Evolutionary conservation across 169 alveolate genomes (phyloP), one percentile per base, ranked within the genome.

Genomic region (Babesia bigemina): DNA sequence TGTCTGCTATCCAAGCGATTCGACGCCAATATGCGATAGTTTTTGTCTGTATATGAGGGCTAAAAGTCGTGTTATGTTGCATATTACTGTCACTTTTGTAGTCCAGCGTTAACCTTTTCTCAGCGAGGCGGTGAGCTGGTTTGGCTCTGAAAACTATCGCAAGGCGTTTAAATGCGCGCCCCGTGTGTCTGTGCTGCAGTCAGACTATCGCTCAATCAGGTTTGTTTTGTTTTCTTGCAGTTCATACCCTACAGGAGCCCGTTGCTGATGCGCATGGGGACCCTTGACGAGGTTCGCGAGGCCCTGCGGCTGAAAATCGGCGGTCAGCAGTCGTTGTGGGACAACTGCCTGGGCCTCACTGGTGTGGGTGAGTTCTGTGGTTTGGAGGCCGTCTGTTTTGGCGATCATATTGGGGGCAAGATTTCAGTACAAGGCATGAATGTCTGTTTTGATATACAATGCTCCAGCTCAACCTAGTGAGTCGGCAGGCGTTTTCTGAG

Each of bases 81-180:
- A 33, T 33, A 33, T 33, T 33, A 2, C 10, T 33, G 39, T 33
- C n/a, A 33, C 6, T 2, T 4, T 33, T 33, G 10, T 2, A 33
- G 17, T 45, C 17, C 4, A 45, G 14, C n/a, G n/a, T 45, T 45
- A 10, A 45, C 14, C 50, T 16, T 45, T 67, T 24, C 39, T 50
- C 76, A 83, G 90, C 72, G 58, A 75, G 33, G 90, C 90, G 29
- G 90, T 83, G 70, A 53, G 75, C 69, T 70, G 69, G 73, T 83
- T 83, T 45, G 90, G 90, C 70, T 59, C 81, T n/a, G 90, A 83
- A 50, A 75, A 75, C 75, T 83, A 83, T 69, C 74, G 90, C 65
- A 83, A 75, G 77, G 90, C 90, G 42, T 83, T 83, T 36, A 53
- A 58, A 14, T 83, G 90, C 52, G 47, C 86, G 28, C 85, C 90